Evolutionary conservation across 208 protist species (phyloP), one percentile per base, ranked within the genome.

Genomic region (Trypanosoma melophagium): DNA sequence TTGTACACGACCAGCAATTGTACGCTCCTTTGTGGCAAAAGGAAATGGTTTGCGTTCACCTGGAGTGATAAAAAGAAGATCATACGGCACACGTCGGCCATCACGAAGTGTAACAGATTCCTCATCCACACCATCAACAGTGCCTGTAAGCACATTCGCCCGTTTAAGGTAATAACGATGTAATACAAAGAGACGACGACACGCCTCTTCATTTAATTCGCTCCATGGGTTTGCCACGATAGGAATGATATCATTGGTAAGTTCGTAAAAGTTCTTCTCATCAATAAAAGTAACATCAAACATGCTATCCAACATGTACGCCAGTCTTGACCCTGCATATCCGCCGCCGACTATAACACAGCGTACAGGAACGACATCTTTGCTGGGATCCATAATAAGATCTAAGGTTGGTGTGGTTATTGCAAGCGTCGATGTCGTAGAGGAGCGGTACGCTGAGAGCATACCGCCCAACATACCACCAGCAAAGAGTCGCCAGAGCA

Each of bases 141-240:
- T 90, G 24, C 89, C 91, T 0, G 88, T 92, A 12, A 96, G 61
- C 0, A 94, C 82, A 68, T 96, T 95, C 49, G 81, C 74, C 31
- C 80, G 69, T 64, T 91, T 92, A 8, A 96, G 77, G 77, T 96
- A 96, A 66, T 89, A 94, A 21, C 91, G 82, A 63, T 96, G 91
- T 21, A 93, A 73, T 47, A 89, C 74, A 66, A 93, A 79, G 67
- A 93, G 80, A 13, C 83, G 80, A 3, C 87, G 83, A 57, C 82
- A 89, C 44, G 87, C 82, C 69, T 92, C 80, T 25, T 79, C 68
- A 56, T 86, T 77, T 56, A 81, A 75, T 3, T 88, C 81, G 25
- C 73, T 77, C 86, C 85, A 90, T 35, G 74, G 66, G 57, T 89
- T 87, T 47, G 73, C 64, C 17, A 89, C 52, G 38, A 92, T 89